Evolutionary conservation across 495 filamentous ascomycete species (phyloP), one percentile per base, ranked within the genome.

Genomic region (Podospora tetraspora): DNA sequence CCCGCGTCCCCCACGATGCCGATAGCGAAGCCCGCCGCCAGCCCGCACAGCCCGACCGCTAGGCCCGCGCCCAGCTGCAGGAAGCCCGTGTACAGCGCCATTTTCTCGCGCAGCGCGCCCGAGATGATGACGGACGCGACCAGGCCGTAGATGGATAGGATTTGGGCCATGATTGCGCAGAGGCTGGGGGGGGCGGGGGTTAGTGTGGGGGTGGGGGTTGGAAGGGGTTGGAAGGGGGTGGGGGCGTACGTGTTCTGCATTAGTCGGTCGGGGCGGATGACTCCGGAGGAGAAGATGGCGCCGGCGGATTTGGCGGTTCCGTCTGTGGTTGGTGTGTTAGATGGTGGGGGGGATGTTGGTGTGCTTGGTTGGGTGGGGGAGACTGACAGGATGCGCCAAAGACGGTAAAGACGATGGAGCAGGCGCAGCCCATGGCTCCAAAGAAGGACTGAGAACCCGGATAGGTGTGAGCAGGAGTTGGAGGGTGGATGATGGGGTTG

Each of bases 1-100:
- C 94, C 94, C 62, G 88, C 87, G 79, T 97, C 95, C 60, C 94
- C 94, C 10, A 97, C 91, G 63, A 95, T 87, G 21, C 94, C 94
- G 77, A 97, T 97, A 0, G 92, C 87, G 78, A 97, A 97, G n/a
- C 94, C 93, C 9, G 92, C 90, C 21, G 87, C 90, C 57, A 97
- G 82, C 69, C 95, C 79, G 69, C 80, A 80, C 32, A 85, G 72
- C 12, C 83, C 83, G 29, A 84, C 81, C 9, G 78, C 71, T 52
- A 84, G 71, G 12, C 83, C 82, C 30, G 81, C 83, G 63, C 76
- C 81, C 5, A 84, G 75, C 64, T 83, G 78, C 16, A 85, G 65
- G 68, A 85, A 82, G 66, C 74, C 79, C 12, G 79, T 80, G 69
- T 83, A 75, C 13, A 85, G 72, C 13, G 83, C 74, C 62, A 82